A percentile compares a stretch with the other conserved stretches of the same genome.
Conservation (phyloP, 2,329 filamentous ascomycete species). For the Aspergillus awamori region DNA sequence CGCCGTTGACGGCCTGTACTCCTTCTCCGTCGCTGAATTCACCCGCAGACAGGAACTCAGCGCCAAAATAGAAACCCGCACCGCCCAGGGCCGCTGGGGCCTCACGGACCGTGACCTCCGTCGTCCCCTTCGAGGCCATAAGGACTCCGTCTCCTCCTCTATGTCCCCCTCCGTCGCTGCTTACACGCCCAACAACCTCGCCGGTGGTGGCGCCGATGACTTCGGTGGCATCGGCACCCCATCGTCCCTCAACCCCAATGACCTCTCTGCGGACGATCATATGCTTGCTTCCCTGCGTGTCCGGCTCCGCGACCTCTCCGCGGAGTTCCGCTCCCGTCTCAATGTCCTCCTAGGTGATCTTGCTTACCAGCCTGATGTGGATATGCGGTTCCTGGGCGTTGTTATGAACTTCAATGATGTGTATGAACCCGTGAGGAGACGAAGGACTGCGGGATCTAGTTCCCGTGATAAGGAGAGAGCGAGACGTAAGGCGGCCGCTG, state of each 20-base stretch:
- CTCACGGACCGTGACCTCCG: constrained; percentile 57
- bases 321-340: constrained; percentile 75
- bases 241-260: constrained; percentile 39
- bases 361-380: constrained; percentile 88
- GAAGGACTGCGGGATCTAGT: constrained; percentile 37
- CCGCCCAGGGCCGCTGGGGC: constrained; percentile 67
- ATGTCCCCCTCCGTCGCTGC: constrained; percentile 29
- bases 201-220: constrained; percentile 29
- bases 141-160: constrained; percentile 29
- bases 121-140: constrained; percentile 36
- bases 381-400: constrained; percentile 93
- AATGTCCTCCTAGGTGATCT: constrained; percentile 85
- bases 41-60: constrained; percentile 84
- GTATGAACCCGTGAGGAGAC: constrained; percentile 75
- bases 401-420: constrained; percentile 99
- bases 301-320: constrained; percentile 70
- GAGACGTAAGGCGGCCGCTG: constrained; percentile 31
- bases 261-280: constrained; percentile 54
- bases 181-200: constrained; percentile 27
- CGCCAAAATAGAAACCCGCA: constrained; percentile 69
- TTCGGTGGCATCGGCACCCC: constrained; percentile 39
- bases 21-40: constrained; percentile 92
- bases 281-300: constrained; percentile 76
- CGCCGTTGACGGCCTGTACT: constrained; percentile 90
- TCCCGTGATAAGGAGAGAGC: constrained; percentile 37